Conservation (phyloP, 108 stramenopile species). For the Fistulifera pelliculosa region DNA sequence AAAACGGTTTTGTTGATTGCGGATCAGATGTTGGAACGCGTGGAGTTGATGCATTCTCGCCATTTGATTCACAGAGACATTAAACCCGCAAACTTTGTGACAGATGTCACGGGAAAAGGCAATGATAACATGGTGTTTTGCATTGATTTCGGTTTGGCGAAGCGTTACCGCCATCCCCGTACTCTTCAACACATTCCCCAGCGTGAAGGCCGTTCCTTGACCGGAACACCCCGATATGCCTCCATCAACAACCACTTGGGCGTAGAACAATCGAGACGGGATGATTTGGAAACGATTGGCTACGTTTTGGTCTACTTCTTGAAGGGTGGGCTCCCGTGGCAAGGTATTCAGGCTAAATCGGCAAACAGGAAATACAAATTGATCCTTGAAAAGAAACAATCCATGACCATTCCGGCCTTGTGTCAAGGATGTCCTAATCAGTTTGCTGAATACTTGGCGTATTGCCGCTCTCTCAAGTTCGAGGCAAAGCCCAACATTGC, state of each 20-base stretch:
- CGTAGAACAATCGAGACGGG: slow-evolving; percentile 93
- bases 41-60: slow-evolving; percentile 94
- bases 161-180: slow-evolving; percentile 96
- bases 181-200: slow-evolving; percentile 98
- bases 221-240: slow-evolving; percentile 94
- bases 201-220: slow-evolving; percentile 89
- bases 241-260: slow-evolving; percentile 98
- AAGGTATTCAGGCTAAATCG: slow-evolving; percentile 93
- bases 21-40: slow-evolving; percentile 96
- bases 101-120: slow-evolving; percentile 55
- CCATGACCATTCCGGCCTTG: slow-evolving; percentile 83
- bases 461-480: slow-evolving; percentile 95
- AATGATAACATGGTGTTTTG: slow-evolving; percentile 88
- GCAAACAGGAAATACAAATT: slow-evolving; percentile 92
- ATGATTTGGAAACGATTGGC: slow-evolving; percentile 95
- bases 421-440: slow-evolving; percentile 97
- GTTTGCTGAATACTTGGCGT: slow-evolving; percentile 96
- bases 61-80: slow-evolving; percentile 96
- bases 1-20: slow-evolving; percentile 95
- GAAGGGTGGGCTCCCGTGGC: slow-evolving; percentile 97
- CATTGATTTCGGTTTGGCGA: slow-evolving; percentile 96
- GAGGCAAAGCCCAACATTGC: slow-evolving; percentile 99
- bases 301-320: slow-evolving; percentile 98
- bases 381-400: slow-evolving; percentile 93
- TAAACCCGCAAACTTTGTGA: slow-evolving; percentile 97